A percentile compares a stretch with the other conserved stretches of the same genome.
phyloP scores from a whole-genome alignment of 345 rosid species.

The Alliaria petiolata region DNA sequence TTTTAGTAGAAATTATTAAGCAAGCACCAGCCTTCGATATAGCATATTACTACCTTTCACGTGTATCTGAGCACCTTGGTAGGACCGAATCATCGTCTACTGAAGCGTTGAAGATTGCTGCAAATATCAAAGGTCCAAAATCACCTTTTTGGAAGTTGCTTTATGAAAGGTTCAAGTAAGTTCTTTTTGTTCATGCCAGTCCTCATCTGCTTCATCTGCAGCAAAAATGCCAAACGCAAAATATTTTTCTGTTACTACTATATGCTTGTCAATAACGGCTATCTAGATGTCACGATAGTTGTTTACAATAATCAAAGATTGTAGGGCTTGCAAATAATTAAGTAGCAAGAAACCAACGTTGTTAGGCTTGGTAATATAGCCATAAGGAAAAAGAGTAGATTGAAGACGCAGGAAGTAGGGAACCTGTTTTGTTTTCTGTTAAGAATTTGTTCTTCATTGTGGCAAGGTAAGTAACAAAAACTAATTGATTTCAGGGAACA shows the following conservation, averaged over 20 bases:
- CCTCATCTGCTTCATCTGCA: slow-evolving; percentile 10
- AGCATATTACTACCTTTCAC: slow-evolving; percentile 74
- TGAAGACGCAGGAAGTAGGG: not conserved
- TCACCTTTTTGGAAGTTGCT: slow-evolving; percentile 72
- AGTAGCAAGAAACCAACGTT: not conserved
- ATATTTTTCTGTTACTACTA: not conserved
- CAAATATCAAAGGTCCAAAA: slow-evolving; percentile 63
- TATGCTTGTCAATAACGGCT: slow-evolving; percentile 2
- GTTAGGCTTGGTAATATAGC: not conserved
- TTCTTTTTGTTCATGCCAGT: slow-evolving; percentile 12
- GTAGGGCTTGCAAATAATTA: slow-evolving; percentile 7
- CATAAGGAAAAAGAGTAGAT: not conserved
- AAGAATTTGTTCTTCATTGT: not conserved
- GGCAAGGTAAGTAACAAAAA: slow-evolving; percentile 5
- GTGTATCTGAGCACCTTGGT: slow-evolving; percentile 61
- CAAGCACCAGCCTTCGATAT: slow-evolving; percentile 62
- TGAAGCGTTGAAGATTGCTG: slow-evolving; percentile 65
- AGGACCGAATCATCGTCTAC: slow-evolving; percentile 50
- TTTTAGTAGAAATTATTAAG: slow-evolving; percentile 59
- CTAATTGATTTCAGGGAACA: slow-evolving; percentile 50
- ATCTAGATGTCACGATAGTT: not conserved
- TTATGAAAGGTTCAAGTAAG: slow-evolving; percentile 68
- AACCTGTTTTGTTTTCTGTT: not conserved
- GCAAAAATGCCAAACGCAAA: not conserved
- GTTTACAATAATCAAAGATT: not conserved